Evolutionary conservation across 2,329 filamentous ascomycete species (phyloP), one percentile per base, ranked within the genome.

Genomic region (Pestalotiopsis sp.): DNA sequence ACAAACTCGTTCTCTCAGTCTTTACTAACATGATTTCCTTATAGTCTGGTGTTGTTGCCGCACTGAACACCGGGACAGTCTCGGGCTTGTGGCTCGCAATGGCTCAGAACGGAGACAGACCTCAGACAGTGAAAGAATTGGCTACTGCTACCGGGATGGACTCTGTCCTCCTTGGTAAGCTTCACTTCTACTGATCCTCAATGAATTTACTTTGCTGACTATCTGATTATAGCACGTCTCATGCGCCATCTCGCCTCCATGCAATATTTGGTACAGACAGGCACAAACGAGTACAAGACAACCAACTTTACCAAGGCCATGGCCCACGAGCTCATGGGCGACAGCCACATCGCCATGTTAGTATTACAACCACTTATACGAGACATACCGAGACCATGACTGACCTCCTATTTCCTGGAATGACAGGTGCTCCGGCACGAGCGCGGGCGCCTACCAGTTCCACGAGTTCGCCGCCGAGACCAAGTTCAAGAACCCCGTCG

Each of bases 201-300:
- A 14, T 4, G 20, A 17, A 24, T n/a, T 3, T 5, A 4, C 30
- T 11, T 26, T 52, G 20, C 14, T 52, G 7, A 52, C 14, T 17
- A 5, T n/a, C 7, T 52, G 44, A 52, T 4, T 14, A 2, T 22
- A 39, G 26, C 72, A 61, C 78, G 78, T 4, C 67, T 80, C 35
- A 69, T 80, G 58, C 76, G 78, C 64, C 79, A 80, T 26, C 70
- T 81, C 0, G 71, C 66, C n/a, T 73, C 78, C 3, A 78, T 80
- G 72, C 77, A 77, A 14, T 75, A 77, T 20, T 70, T 81, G 57
- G 67, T 68, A 2, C 78, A 80, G 65, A 74, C 73, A 4, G 76
- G 75, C 1, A 69, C 69, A 1, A 74, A 80, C 66, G 71, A 75
- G 52, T 81, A 81, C 66, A 71, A 73, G 17, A 70, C 72, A 3